phyloP scores from a whole-genome alignment of 1,284 basidiomycete genomes.

The Vanrija humicola region DNA sequence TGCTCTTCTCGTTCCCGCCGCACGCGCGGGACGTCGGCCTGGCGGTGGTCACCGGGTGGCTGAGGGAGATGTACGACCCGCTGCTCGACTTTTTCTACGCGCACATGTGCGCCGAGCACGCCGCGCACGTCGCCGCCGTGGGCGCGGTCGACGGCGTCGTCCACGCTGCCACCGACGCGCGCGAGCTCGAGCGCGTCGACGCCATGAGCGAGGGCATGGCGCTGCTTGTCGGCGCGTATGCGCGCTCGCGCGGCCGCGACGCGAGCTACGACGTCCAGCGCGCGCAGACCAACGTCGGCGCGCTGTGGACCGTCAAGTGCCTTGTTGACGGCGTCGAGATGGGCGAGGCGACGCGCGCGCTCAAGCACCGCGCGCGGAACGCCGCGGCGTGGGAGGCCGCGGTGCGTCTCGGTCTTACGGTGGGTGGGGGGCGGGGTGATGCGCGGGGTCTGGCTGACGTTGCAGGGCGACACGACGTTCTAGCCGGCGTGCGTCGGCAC shows the following conservation, averaged over 20 bases:
- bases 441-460: background rate
- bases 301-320: constrained; percentile 28
- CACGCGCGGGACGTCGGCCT: constrained; percentile 25
- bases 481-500: too few relatives aligned
- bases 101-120: constrained; percentile 35
- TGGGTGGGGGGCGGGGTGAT: constrained; percentile 20
- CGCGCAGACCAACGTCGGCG: constrained; percentile 30
- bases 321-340: constrained; percentile 35
- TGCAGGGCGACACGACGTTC: too few relatives aligned
- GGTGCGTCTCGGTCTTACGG: constrained; percentile 32
- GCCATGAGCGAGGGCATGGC: constrained; percentile 27
- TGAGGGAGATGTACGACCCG: constrained; percentile 43
- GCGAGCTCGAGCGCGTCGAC: constrained; percentile 28
- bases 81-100: constrained; percentile 42
- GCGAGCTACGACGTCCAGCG: constrained; percentile 30
- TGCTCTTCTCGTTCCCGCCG: constrained; percentile 36
- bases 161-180: constrained; percentile 18
- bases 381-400: constrained; percentile 36
- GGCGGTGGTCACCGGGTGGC: constrained; percentile 30
- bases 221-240: constrained; percentile 26
- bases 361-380: constrained; percentile 31
- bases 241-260: constrained; percentile 10
- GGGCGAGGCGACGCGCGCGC: constrained; percentile 32
- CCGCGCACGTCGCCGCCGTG: constrained; percentile 28
- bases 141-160: constrained; percentile 22